phyloP scores from a whole-genome alignment of 306 rosid species.

The Aeschynomene evenia region DNA sequence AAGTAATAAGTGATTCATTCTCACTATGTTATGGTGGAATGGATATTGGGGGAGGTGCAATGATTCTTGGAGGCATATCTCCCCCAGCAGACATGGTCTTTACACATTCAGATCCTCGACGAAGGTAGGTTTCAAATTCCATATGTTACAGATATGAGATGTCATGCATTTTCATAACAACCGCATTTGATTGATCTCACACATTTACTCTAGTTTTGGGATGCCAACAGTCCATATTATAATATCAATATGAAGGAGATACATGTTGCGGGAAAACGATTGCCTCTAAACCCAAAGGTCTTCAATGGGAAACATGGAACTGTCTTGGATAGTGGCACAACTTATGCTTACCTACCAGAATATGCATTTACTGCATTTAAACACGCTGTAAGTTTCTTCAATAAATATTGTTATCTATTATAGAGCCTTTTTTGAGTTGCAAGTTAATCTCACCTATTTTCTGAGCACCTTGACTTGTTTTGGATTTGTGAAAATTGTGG shows the following conservation, averaged over 20 bases:
- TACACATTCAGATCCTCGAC: constrained; percentile 60
- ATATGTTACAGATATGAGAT: constrained; percentile 35
- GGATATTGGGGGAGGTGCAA: constrained; percentile 96
- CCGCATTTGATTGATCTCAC: constrained; percentile 78
- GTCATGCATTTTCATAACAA: constrained; percentile 50
- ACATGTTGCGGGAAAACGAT: constrained; percentile 79
- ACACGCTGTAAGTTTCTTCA: constrained; percentile 66
- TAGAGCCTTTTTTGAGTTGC: neutral
- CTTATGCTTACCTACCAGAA: constrained; percentile 89
- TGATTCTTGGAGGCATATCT: constrained; percentile 91
- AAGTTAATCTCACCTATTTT: constrained; percentile 2
- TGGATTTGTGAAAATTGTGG: neutral
- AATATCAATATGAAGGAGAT: constrained; percentile 92
- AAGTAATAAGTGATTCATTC: constrained; percentile 77
- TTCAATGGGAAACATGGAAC: constrained; percentile 87
- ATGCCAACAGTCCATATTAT: constrained; percentile 99
- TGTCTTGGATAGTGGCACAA: constrained; percentile 94
- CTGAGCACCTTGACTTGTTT: neutral
- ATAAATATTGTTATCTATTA: constrained; percentile 1
- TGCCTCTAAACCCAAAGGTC: constrained; percentile 59
- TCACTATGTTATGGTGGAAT: constrained; percentile 98
- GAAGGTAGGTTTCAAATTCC: constrained; percentile 68
- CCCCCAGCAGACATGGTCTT: constrained; percentile 78
- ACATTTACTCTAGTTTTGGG: constrained; percentile 99
- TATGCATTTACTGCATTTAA: constrained; percentile 72